Evolutionary conservation across 2,329 filamentous ascomycete genomes (phyloP).

Genomic region (Cadophora sp.): DNA sequence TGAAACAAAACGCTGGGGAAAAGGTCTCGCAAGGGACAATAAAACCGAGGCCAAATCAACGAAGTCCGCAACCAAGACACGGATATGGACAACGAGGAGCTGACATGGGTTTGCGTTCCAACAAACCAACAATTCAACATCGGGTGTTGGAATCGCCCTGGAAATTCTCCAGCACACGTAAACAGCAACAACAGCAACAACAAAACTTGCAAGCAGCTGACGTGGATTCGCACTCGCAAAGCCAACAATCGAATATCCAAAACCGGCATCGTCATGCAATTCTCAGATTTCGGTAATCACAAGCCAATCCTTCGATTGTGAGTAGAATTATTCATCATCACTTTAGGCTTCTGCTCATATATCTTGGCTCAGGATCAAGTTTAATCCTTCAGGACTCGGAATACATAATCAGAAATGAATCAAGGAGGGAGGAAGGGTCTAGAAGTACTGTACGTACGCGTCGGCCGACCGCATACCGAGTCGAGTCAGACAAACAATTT

Average conservation of each 20-base stretch:
- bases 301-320: background rate
- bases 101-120: background rate
- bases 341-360: conserved; percentile 22
- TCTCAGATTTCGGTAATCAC: background rate
- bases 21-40: background rate
- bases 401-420: background rate
- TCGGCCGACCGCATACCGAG: background rate
- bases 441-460: background rate
- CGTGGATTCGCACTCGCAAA: background rate
- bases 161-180: background rate
- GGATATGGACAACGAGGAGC: background rate
- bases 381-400: conserved; percentile 13
- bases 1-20: background rate
- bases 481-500: conserved; percentile 6
- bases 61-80: background rate
- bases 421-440: background rate
- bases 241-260: background rate
- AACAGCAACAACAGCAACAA: background rate
- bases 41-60: conserved; percentile 7
- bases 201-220: background rate
- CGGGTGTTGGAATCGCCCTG: background rate
- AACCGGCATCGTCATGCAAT: background rate
- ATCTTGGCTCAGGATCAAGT: conserved; percentile 16
- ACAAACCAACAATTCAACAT: background rate
- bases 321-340: background rate